Base-by-base conservation (phyloP, 1,284 basidiomycete genomes). In the Ganoderma boninense region DNA sequence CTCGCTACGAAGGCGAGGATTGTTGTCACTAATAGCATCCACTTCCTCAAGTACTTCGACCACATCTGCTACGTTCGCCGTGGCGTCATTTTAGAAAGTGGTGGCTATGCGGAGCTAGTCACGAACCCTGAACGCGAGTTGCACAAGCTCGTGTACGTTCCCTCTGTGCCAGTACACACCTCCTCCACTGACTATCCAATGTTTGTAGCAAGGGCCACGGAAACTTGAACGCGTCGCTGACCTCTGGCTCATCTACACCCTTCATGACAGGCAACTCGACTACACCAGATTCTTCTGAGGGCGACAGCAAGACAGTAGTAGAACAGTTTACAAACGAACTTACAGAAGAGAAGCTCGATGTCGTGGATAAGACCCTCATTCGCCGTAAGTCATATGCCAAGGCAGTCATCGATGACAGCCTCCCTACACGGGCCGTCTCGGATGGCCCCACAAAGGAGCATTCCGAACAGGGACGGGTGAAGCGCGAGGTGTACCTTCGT, bases 1-100 rank as follows among this genome's bases (percentile, higher is more conserved):
- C 89, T 99, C 40, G 88, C 92, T 20, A 88, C 89, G 54, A 97
- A 97, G 81, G 96, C 96, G 6, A 87, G 97, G 35, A 87, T 98
- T 64, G 83, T 98, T 3, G 95, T 97, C 69, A 97, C 96, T 26
- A 97, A 98, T 81, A 93, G 93, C 61, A 92, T 98, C 54, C 89
- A 95, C 20, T 97, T 94, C 79, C 85, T 97, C 63, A 88, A 89
- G 62, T 86, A 96, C 69, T 93, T 95, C 63, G 94, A 98, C 79
- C 87, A 93, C 71, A 85, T 98, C 40, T 82, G 90, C 67, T 96
- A 93, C 81, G 83, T 99, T 43, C 92, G 95, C 29, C 88, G 91
- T 23, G 97, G 97, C 14, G 91, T 95, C 77, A 91, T 98, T 68
- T 81, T 97, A 32, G 97, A 98, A 82, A 85, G 84, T 52, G 95